A percentile compares a stretch with the other conserved stretches of the same genome.
Conservation (phyloP, 495 filamentous ascomycete genomes). For the Halenospora varia region DNA sequence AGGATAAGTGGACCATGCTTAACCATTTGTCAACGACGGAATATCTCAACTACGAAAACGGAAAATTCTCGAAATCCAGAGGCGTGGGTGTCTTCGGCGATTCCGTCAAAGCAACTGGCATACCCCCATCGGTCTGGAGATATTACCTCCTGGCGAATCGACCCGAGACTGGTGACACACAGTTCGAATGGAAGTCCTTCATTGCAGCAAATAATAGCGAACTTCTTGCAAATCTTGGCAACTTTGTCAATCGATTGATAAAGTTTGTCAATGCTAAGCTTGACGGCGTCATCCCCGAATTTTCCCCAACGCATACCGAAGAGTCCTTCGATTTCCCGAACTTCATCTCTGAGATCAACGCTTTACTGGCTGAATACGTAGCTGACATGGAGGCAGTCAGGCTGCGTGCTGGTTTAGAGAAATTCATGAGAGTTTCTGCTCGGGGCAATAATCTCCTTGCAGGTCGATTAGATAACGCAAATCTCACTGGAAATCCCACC, state of each 20-base stretch:
- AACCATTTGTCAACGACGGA: constrained; percentile 88
- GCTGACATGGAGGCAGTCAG: constrained; percentile 69
- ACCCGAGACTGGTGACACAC: constrained; percentile 83
- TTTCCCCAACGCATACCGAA: constrained; percentile 50
- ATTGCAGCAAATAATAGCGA: constrained; percentile 86
- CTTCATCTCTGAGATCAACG: constrained; percentile 52
- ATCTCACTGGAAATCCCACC: constrained; percentile 67
- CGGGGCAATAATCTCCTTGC: constrained; percentile 77
- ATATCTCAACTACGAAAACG: constrained; percentile 93
- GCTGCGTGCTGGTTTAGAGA: constrained; percentile 68
- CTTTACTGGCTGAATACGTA: constrained; percentile 62
- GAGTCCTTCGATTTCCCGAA: constrained; percentile 36
- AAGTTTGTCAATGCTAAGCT: constrained; percentile 83
- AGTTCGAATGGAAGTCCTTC: constrained; percentile 87
- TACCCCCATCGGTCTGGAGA: constrained; percentile 83
- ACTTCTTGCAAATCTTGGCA: constrained; percentile 85
- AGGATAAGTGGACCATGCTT: constrained; percentile 85
- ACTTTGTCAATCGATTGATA: constrained; percentile 89
- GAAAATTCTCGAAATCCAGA: constrained; percentile 93
- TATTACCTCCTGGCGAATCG: constrained; percentile 88
- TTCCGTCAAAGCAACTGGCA: constrained; percentile 82
- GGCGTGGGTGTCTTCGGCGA: constrained; percentile 89
- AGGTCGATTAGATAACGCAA: constrained; percentile 77
- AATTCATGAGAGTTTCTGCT: constrained; percentile 64
- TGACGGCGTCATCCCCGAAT: constrained; percentile 67